Base-by-base conservation (phyloP, 352 stramenopile species). In the Pilasporangium apinafurcum region DNA sequence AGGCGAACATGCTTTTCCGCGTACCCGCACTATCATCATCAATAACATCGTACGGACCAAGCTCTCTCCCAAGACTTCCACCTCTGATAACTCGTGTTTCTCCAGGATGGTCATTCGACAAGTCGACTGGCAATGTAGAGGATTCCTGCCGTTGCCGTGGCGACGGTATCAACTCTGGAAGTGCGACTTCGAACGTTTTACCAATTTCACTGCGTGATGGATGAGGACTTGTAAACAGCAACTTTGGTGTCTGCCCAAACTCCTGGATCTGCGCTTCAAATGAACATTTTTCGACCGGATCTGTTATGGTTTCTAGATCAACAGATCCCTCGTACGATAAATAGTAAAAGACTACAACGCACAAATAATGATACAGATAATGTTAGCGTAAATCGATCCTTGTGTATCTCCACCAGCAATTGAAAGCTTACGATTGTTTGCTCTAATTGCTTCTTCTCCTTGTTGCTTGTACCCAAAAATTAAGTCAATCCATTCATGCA, bases 401-500 rank as follows among this genome's bases (percentile, higher is more conserved):
- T 26, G 25, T 49, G 33, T 32, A 32, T 21, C n/a, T 25, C 8
- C 24, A 51, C 33, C 2, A 18, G 14, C n/a, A 49, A 17, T 20
- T 86, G 59, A 36, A 94, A 68, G 92, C 95, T 44, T 95, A 78
- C 5, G 84, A 63, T 99, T 99, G 51, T 96, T 80, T 1, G 88
- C 86, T 34, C 96, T 80, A 14, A 98, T 83, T 1, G 95, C 95
- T 24, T 88, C 82, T 9, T 68, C 68, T 8, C 96, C 96, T 67
- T 96, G 90, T 60, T 99, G 95, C 53, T 97, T 98, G 62, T 77
- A 95, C 24, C 96, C 97, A 56, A 98, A 99, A 27, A 99, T 98
- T 20, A 99, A 74, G 60, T 99, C 95, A 52, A 99, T 98, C 96
- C 96, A 99, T 46, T 97, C 75, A 38, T 98, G 92, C 10, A 99